phyloP scores from a whole-genome alignment of 148 eudicot species.

The Chenopodium formosanum region DNA sequence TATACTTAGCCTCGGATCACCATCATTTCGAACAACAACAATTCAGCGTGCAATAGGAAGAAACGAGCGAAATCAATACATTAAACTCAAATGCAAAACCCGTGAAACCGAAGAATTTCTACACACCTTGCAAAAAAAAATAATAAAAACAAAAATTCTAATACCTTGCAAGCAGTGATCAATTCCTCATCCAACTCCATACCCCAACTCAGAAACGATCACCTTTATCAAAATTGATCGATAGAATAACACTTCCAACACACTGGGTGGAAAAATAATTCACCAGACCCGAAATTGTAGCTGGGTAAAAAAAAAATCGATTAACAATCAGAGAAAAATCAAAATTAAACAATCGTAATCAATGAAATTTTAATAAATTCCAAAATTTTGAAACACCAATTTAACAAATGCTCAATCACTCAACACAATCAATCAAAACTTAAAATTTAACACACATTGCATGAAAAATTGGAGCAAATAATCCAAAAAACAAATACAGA shows the following conservation, averaged over 20 bases:
- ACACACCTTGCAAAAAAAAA: neutral
- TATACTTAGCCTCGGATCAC: neutral
- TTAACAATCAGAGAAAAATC: neutral
- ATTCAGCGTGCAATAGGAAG: neutral
- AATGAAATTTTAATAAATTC: neutral
- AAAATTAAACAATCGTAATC: neutral
- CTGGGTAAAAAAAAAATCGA: neutral
- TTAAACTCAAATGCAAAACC: neutral
- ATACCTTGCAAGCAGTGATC: conserved; percentile 29
- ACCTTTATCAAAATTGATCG: neutral
- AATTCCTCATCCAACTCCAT: conserved; percentile 28
- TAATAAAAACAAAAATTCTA: neutral
- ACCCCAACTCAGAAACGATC: conserved; percentile 6
- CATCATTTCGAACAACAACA: neutral
- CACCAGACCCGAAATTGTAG: neutral
- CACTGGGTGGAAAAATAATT: neutral
- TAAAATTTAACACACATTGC: neutral
- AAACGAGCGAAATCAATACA: neutral
- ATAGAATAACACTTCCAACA: neutral
- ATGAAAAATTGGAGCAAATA: neutral
- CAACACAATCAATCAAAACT: neutral
- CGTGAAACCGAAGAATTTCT: neutral
- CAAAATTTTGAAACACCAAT: neutral
- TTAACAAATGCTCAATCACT: neutral
- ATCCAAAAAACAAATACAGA: neutral